Conservation (phyloP, 2,329 filamentous ascomycete species). For the Myriosclerotinia duriaeana region DNA sequence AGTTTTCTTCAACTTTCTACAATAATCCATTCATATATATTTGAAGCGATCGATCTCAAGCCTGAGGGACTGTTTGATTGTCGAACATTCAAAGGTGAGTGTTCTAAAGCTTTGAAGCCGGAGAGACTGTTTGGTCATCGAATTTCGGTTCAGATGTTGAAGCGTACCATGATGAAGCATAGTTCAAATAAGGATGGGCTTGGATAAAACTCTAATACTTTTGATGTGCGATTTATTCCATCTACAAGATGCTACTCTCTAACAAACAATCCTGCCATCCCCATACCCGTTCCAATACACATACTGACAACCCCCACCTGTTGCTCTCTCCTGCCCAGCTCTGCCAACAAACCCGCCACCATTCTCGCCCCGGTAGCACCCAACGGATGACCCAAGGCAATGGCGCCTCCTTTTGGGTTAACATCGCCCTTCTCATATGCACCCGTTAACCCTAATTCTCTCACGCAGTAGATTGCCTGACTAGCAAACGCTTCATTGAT, state of each 20-base stretch:
- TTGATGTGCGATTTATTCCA: too few relatives aligned
- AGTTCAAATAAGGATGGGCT: too few relatives aligned
- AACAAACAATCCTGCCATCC: conserved; percentile 68
- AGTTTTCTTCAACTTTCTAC: too few relatives aligned
- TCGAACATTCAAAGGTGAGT: too few relatives aligned
- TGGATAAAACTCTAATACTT: too few relatives aligned
- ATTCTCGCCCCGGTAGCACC: conserved; percentile 85
- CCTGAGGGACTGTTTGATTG: too few relatives aligned
- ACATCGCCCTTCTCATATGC: conserved; percentile 66
- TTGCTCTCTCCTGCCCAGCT: conserved; percentile 64
- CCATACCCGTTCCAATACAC: conserved; percentile 84
- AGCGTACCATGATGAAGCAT: too few relatives aligned
- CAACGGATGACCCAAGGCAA: conserved; percentile 89
- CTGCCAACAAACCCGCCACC: conserved; percentile 63
- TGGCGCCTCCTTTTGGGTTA: conserved; percentile 90
- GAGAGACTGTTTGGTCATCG: too few relatives aligned
- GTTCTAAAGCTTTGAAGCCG: too few relatives aligned
- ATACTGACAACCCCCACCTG: conserved; percentile 86
- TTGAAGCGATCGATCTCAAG: too few relatives aligned
- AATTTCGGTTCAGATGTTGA: too few relatives aligned
- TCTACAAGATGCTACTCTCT: conserved; percentile 52
- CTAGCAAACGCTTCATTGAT: conserved; percentile 82
- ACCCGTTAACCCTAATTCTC: conserved; percentile 65
- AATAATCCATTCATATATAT: too few relatives aligned
- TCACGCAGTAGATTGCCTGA: conserved; percentile 67